A percentile compares a stretch with the other conserved stretches of the same genome.
phyloP scores from a whole-genome alignment of 176 grass and related monocot genomes.

The Carex cristatella region DNA sequence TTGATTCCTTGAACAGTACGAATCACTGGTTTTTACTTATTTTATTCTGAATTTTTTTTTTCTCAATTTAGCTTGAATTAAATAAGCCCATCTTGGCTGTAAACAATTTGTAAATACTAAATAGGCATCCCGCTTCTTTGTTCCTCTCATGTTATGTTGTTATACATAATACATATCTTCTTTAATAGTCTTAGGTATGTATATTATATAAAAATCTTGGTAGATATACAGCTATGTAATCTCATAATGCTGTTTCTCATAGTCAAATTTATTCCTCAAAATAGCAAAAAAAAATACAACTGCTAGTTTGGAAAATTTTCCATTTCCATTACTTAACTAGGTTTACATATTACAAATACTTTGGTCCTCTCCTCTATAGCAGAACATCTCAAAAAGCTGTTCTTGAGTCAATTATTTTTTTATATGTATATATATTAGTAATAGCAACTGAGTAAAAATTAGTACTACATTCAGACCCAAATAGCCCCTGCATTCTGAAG shows the following conservation, averaged over 20 bases:
- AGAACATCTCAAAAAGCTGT: neutral
- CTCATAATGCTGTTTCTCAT: neutral
- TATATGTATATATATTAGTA: too few species aligned
- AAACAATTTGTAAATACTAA: too few species aligned
- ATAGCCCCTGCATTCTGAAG: constrained; percentile 48
- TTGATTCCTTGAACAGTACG: neutral
- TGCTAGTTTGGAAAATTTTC: too few species aligned
- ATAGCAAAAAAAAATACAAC: too few species aligned
- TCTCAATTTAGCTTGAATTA: neutral
- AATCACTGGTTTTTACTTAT: neutral
- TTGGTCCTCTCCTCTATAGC: neutral
- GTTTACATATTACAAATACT: neutral
- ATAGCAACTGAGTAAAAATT: neutral
- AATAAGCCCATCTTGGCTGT: neutral
- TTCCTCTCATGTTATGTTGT: neutral
- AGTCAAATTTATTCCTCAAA: neutral
- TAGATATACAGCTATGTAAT: neutral
- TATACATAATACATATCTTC: neutral
- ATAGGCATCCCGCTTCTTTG: neutral
- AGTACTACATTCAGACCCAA: constrained; percentile 33
- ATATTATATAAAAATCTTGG: neutral
- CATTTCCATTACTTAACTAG: neutral
- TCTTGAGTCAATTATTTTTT: neutral
- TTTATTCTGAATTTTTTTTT: neutral
- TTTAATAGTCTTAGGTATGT: neutral